phyloP scores from a whole-genome alignment of 805 yeast genomes.

The Pichia scutulata region DNA sequence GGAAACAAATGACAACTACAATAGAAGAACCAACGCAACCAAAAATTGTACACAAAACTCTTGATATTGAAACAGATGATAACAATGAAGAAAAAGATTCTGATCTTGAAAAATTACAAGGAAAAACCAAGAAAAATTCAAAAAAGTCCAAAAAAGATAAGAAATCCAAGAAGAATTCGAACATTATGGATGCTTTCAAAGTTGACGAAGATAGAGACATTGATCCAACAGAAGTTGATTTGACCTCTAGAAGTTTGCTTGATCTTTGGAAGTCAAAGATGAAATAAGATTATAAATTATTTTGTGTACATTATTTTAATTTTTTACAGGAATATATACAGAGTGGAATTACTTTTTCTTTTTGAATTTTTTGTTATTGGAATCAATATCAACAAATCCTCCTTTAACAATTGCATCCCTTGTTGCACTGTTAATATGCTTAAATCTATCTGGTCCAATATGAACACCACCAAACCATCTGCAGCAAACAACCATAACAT shows the following conservation, averaged over 20 bases:
- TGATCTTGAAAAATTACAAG: slow-evolving; percentile 4
- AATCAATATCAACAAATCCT: slow-evolving; percentile 33
- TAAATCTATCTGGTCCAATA: slow-evolving; percentile 89
- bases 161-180: slow-evolving; percentile 3
- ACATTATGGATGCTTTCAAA: slow-evolving; percentile 4
- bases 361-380: slow-evolving; percentile 28
- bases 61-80: neutral
- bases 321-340: neutral
- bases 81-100: neutral
- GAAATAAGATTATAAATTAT: neutral
- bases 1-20: neutral
- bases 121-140: neutral
- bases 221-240: slow-evolving; percentile 3
- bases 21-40: neutral
- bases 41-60: neutral
- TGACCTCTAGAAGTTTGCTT: slow-evolving; percentile 8
- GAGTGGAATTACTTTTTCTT: slow-evolving; percentile 2
- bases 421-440: slow-evolving; percentile 84
- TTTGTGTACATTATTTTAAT: neutral
- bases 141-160: slow-evolving; percentile 1
- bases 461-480: slow-evolving; percentile 93
- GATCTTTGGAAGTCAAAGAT: slow-evolving; percentile 11
- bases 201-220: neutral
- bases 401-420: slow-evolving; percentile 74
- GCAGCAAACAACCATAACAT: slow-evolving; percentile 77